Evolutionary conservation across 192 early-diverging fungal species (phyloP), one percentile per base, ranked within the genome.

Genomic region (Kappamyces sp.): DNA sequence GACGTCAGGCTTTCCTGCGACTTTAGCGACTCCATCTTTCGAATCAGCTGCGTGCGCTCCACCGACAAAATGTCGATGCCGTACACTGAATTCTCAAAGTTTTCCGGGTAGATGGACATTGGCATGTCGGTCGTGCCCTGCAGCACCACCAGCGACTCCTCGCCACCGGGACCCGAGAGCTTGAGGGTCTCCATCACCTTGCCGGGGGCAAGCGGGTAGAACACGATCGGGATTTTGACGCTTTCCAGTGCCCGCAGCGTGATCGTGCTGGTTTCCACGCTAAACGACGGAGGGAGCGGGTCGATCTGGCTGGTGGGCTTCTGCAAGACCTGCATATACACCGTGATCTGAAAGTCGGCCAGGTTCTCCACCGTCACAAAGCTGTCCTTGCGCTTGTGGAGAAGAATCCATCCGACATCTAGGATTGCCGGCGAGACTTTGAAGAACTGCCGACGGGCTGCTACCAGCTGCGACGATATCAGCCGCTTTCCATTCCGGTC

Each of bases 331-430:
- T 59, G 55, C 1, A 83, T 14, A 8, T 60, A 40, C 6, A 83
- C 35, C 0, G 34, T 47, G 5, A 77, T 68, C 2, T 58, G 32
- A 7, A 47, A 49, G 30, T 49, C 54, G 7, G 75, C 70, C 9
- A 79, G 39, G 57, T 83, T 83, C 57, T 79, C 77, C 47, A 76
- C 63, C 38, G 65, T 76, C 14, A 80, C 15, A 15, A 35, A 14
- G 14, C 65, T 45, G 53, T 75, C 72, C 52, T 81, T 79, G 22
- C 66, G 59, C 47, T 63, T 71, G 29, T 79, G 73, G 7, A 78
- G 81, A 11, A 83, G 54, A 4, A 80, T 72, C 81, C 81, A 83
- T 0, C 81, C 81, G 14, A 72, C 74, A 60, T 83, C 70, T 31
- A 81, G 61, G 34, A 38, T 63, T 1, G 52, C 48, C n/a, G 81